Evolutionary conservation across 192 early-diverging fungal genomes (phyloP).

Genomic region (Tieghemiomyces parasiticus): DNA sequence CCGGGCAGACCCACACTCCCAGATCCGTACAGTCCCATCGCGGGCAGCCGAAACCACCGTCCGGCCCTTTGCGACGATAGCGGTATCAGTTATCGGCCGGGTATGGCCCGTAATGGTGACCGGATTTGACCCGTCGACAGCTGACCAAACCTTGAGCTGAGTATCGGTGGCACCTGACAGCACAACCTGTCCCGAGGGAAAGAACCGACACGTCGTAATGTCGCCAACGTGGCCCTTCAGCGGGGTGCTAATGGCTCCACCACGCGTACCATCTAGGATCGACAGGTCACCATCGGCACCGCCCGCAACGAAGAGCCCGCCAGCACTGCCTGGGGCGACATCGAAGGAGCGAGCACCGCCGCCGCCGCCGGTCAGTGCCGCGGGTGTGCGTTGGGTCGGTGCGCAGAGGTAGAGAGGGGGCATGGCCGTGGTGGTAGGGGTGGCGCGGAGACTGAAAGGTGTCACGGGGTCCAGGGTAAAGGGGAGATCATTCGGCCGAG

Average conservation of each 20-base stretch:
- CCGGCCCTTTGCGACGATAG: slow-evolving; percentile 45
- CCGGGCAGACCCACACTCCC: slow-evolving; percentile 7
- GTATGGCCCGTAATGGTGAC: slow-evolving; percentile 55
- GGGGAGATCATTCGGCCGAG: too few relatives aligned
- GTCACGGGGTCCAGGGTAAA: slow-evolving; percentile 9
- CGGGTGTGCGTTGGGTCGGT: slow-evolving; percentile 9
- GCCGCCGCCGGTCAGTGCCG: too few relatives aligned
- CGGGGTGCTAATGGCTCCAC: slow-evolving; percentile 13
- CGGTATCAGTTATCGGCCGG: slow-evolving; percentile 40
- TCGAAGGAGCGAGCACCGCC: slow-evolving; percentile 22
- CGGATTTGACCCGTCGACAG: slow-evolving; percentile 53
- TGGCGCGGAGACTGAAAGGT: not conserved
- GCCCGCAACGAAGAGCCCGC: slow-evolving; percentile 17
- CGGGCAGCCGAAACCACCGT: slow-evolving; percentile 38
- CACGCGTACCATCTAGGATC: slow-evolving; percentile 21
- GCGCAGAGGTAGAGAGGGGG: too few relatives aligned
- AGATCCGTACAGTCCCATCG: slow-evolving; percentile 18
- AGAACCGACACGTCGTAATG: slow-evolving; percentile 47
- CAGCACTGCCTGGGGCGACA: slow-evolving; percentile 17
- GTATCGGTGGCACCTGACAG: slow-evolving; percentile 53
- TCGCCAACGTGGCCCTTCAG: slow-evolving; percentile 52
- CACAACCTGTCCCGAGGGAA: slow-evolving; percentile 60
- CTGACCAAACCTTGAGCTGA: slow-evolving; percentile 58
- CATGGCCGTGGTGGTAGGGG: slow-evolving; percentile 15
- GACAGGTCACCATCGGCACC: slow-evolving; percentile 20